Evolutionary conservation across 192 early-diverging fungal genomes (phyloP).

Genomic region (Coemansia reversa): DNA sequence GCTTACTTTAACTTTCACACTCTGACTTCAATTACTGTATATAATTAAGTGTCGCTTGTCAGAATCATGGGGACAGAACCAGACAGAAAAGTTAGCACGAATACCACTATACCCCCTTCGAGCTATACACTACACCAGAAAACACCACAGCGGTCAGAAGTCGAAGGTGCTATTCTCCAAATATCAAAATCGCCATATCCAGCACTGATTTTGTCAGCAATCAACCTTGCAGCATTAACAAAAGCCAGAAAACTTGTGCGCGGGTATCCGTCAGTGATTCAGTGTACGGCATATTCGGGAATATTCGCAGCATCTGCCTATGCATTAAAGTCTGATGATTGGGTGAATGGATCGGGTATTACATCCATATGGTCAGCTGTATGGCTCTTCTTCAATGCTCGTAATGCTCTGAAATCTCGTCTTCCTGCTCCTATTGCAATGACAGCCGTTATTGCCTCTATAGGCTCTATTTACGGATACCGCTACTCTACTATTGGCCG

Average conservation of each 20-base stretch:
- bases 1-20: too few relatives aligned
- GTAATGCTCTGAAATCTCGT: slow-evolving; percentile 28
- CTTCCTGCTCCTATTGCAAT: slow-evolving; percentile 22
- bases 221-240: slow-evolving; percentile 14
- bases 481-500: slow-evolving; percentile 25
- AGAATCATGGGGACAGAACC: not conserved
- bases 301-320: slow-evolving; percentile 33
- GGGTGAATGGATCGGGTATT: slow-evolving; percentile 39
- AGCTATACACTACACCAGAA: slow-evolving; percentile 35
- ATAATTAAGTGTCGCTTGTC: too few relatives aligned
- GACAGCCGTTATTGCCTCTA: slow-evolving; percentile 12
- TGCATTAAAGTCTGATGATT: slow-evolving; percentile 40
- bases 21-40: too few relatives aligned
- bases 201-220: slow-evolving; percentile 25
- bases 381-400: slow-evolving; percentile 52
- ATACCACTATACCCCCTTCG: too few relatives aligned
- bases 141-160: slow-evolving; percentile 1
- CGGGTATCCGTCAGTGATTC: slow-evolving; percentile 44
- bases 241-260: slow-evolving; percentile 13
- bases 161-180: not conserved
- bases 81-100: not conserved
- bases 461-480: slow-evolving; percentile 42
- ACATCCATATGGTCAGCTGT: slow-evolving; percentile 38
- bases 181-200: slow-evolving; percentile 15
- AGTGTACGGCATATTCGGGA: slow-evolving; percentile 36